Evolutionary conservation across 163 green algal genomes (phyloP).

Genomic region (Chlorella variabilis): DNA sequence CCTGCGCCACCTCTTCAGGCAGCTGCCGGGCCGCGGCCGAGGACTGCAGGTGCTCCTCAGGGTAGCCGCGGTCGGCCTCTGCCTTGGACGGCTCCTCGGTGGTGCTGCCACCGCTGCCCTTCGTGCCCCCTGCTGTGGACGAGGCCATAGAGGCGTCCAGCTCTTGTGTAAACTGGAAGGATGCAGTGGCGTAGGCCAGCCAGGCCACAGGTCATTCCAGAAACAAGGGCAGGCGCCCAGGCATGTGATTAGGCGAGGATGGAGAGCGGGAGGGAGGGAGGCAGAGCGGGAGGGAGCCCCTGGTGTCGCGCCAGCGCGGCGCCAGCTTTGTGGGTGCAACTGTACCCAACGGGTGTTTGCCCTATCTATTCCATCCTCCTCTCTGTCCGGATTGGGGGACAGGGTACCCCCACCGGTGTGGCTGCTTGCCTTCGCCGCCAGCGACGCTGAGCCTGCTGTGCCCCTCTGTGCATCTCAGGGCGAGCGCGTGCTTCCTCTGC

Average conservation of each 20-base stretch:
- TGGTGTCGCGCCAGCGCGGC: too few relatives aligned
- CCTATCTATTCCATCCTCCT: too few relatives aligned
- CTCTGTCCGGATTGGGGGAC: too few relatives aligned
- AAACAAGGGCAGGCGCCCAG: neutral
- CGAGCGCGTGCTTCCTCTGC: too few relatives aligned
- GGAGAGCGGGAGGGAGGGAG: neutral
- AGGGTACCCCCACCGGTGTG: too few relatives aligned
- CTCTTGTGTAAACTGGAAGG: neutral
- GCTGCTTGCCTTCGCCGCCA: too few relatives aligned
- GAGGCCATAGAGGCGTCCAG: neutral
- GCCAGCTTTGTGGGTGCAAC: too few relatives aligned
- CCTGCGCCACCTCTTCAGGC: neutral
- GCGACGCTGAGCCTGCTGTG: too few relatives aligned
- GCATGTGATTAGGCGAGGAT: neutral
- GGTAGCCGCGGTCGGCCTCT: neutral
- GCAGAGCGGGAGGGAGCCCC: neutral
- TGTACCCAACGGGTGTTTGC: too few relatives aligned
- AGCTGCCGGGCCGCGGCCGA: neutral
- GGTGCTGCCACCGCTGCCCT: too few relatives aligned
- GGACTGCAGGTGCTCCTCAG: slow-evolving; percentile 5
- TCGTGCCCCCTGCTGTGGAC: too few relatives aligned
- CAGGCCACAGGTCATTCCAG: neutral
- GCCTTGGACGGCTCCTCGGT: neutral
- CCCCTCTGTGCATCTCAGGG: too few relatives aligned
- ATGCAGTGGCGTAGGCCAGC: neutral